These are phyloP conservation scores for Hymenochaete sp. DNA, from an alignment of 1,284 basidiomycete genomes.

Conservation along the genomic window DNA sequence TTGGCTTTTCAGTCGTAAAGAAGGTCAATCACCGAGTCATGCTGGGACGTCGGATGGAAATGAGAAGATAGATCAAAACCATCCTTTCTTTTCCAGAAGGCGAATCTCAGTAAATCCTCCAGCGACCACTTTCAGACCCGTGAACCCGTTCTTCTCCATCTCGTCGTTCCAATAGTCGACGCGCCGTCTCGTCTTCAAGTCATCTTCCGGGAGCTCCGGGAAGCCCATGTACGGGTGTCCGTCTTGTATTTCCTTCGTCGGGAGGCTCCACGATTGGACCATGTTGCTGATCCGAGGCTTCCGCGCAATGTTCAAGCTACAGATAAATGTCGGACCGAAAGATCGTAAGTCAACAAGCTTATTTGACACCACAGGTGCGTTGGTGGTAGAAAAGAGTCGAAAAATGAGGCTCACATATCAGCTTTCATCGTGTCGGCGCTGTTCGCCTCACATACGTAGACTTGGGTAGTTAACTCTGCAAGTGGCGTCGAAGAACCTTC, in stretches of 20 bases:
- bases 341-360: neutral
- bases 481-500: too few relatives aligned
- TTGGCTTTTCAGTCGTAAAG: constrained; percentile 2
- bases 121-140: constrained; percentile 5
- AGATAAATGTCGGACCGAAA: too few relatives aligned
- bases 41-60: too few relatives aligned
- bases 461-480: constrained; percentile 23
- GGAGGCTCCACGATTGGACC: constrained; percentile 21
- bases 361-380: too few relatives aligned
- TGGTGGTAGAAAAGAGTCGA: too few relatives aligned
- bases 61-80: too few relatives aligned
- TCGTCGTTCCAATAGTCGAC: constrained; percentile 23
- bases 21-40: too few relatives aligned
- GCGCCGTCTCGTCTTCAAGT: constrained; percentile 14
- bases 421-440: constrained; percentile 15
- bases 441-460: constrained; percentile 25
- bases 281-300: constrained; percentile 18
- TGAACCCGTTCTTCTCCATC: constrained; percentile 19
- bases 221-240: constrained; percentile 16
- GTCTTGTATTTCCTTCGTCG: constrained; percentile 16
- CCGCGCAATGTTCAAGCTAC: constrained; percentile 18
- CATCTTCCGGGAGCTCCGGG: constrained; percentile 20
- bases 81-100: too few relatives aligned
- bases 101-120: constrained; percentile 9
- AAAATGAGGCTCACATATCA: constrained; percentile 23